Base-by-base conservation (phyloP, 2,329 filamentous ascomycete genomes). In the Scolecobasidium constrictum region DNA sequence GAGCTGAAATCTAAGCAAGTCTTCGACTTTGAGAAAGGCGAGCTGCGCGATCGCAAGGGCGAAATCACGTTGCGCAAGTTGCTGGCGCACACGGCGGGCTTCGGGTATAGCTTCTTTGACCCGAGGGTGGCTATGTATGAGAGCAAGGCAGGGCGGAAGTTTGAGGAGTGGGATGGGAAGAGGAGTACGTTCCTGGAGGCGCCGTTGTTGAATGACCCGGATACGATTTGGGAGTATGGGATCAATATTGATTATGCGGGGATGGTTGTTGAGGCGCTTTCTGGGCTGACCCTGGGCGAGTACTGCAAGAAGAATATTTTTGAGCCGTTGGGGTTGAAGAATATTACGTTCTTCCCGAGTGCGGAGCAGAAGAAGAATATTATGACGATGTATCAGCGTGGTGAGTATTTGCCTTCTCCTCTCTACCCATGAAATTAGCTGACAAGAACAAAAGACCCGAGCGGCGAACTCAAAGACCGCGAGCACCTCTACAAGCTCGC, bases 101-200 rank as follows among this genome's bases (percentile, higher is more conserved):
- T 46, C 22, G 71, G 70, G 0, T 80, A 80, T 52, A 58, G 67
- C 0, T 75, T 78, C 47, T 71, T 72, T 50, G 70, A 71, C 48
- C 63, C 71, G 33, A 56, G 62, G 2, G 51, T 77, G 19, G 52
- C 66, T 13, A 59, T 75, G 12, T 72, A 62, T 38, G 43, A 35
- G 26, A 16, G 35, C 7, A 17, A 20, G 26, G 42, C 20, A 34
- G 42, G 11, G 18, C 19, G n/a, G 35, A 21, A 13, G 35, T 44
- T 4, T 26, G 28, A 17, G 37, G 45, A 31, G 23, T 26, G 11
- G 44, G 44, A 3, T 2, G 40, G 40, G 13, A 31, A 40, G 16
- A 21, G 22, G 22, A 18, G 35, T 4, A 39, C 38, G 22, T 38
- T 48, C 3, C 16, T 40, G 2, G 26, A 28, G 6, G 17, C 22